Evolutionary conservation across 257 asterid species (phyloP).

Genomic region (Lycium barbarum): DNA sequence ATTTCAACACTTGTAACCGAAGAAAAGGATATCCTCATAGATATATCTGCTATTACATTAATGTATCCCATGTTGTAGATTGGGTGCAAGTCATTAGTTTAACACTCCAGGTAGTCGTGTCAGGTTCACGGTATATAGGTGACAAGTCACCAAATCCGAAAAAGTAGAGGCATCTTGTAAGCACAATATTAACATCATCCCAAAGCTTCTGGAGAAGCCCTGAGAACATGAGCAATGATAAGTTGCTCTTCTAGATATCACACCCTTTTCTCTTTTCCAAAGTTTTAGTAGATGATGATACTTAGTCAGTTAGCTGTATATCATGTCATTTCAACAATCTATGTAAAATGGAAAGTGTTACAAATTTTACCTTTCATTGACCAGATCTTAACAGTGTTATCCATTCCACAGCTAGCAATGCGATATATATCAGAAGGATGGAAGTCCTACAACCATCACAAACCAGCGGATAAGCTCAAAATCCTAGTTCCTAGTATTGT

Average conservation of each 20-base stretch:
- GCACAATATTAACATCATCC: neutral
- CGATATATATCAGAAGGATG: too few species aligned
- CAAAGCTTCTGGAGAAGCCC: neutral
- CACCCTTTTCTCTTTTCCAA: conserved; percentile 38
- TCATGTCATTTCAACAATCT: too few species aligned
- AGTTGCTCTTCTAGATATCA: neutral
- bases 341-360: too few species aligned
- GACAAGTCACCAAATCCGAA: neutral
- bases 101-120: neutral
- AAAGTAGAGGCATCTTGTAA: neutral
- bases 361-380: too few species aligned
- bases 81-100: neutral
- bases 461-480: too few species aligned
- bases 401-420: too few species aligned
- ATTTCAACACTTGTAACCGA: conserved; percentile 10
- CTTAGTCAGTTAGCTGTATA: too few species aligned
- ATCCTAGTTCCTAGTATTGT: too few species aligned
- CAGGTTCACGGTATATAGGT: neutral
- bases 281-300: too few species aligned
- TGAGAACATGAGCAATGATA: neutral
- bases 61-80: neutral
- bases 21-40: conserved; percentile 15
- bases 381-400: too few species aligned
- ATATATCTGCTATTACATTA: neutral
- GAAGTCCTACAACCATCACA: too few species aligned